Conservation (phyloP, 345 rosid species). For the Brassica nigra region DNA sequence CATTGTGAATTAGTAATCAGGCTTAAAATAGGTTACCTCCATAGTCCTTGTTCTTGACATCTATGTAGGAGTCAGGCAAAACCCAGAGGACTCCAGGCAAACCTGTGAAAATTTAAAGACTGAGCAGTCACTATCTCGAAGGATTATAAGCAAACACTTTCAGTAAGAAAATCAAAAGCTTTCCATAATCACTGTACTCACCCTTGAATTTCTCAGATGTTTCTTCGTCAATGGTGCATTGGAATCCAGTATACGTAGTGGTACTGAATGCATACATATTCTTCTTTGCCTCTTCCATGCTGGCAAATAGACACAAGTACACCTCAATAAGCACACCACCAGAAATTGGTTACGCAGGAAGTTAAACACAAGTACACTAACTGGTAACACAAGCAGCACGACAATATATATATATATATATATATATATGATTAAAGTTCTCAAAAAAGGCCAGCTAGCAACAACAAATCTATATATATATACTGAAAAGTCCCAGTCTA, state of each 20-base stretch:
- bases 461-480: not conserved
- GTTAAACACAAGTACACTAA: not conserved
- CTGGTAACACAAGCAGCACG: not conserved
- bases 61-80: not conserved
- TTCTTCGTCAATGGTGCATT: conserved; percentile 81
- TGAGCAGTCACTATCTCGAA: not conserved
- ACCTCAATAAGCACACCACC: not conserved
- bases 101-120: not conserved
- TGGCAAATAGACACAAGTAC: conserved; percentile 29
- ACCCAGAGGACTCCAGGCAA: not conserved
- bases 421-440: not conserved
- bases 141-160: conserved; percentile 5
- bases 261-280: conserved; percentile 97
- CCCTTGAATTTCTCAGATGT: conserved; percentile 94
- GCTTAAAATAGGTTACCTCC: not conserved
- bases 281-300: conserved; percentile 97
- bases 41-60: not conserved
- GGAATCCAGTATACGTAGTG: conserved; percentile 92
- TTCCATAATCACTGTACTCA: conserved; percentile 41
- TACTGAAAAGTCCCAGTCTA: not conserved
- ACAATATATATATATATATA: too few relatives aligned
- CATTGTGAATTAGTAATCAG: not conserved
- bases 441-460: not conserved
- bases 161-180: not conserved
- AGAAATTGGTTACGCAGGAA: conserved; percentile 33